Conservation (phyloP, 78 protist genomes). For the Dictyostelium purpureum region DNA sequence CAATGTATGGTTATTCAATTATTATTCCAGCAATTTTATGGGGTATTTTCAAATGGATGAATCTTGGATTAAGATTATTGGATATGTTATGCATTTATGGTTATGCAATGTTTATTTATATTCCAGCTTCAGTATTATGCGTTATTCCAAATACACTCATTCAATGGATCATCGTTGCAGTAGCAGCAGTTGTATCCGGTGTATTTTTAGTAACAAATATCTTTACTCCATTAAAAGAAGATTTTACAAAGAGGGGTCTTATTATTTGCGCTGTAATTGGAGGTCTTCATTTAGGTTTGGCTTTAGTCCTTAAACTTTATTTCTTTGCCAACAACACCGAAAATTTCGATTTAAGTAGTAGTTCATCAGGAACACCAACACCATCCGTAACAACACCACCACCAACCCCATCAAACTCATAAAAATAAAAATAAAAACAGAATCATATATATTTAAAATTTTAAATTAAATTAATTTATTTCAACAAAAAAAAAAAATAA, state of each 20-base stretch:
- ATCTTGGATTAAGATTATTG: conserved; percentile 56
- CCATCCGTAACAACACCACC: neutral
- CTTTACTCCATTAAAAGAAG: conserved; percentile 67
- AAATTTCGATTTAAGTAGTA: neutral
- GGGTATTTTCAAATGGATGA: conserved; percentile 77
- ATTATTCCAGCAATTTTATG: conserved; percentile 52
- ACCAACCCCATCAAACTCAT: neutral
- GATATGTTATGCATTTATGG: conserved; percentile 75
- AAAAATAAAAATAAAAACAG: neutral
- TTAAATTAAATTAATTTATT: too few relatives aligned
- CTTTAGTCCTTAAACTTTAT: conserved; percentile 46
- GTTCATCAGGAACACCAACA: neutral
- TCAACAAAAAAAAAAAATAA: neutral
- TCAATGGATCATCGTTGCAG: conserved; percentile 59
- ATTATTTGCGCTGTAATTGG: conserved; percentile 55
- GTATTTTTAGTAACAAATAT: conserved; percentile 68
- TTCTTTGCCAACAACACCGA: conserved; percentile 63
- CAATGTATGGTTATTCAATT: conserved; percentile 72
- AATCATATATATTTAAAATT: too few relatives aligned
- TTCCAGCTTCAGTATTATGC: conserved; percentile 70
- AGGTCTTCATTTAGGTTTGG: conserved; percentile 62
- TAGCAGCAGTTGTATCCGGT: conserved; percentile 23
- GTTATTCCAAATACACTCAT: conserved; percentile 22
- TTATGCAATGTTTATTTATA: conserved; percentile 50
- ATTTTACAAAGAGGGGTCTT: conserved; percentile 54